phyloP scores from a whole-genome alignment of 163 green algal genomes.

The Prototheca stagnorum region DNA sequence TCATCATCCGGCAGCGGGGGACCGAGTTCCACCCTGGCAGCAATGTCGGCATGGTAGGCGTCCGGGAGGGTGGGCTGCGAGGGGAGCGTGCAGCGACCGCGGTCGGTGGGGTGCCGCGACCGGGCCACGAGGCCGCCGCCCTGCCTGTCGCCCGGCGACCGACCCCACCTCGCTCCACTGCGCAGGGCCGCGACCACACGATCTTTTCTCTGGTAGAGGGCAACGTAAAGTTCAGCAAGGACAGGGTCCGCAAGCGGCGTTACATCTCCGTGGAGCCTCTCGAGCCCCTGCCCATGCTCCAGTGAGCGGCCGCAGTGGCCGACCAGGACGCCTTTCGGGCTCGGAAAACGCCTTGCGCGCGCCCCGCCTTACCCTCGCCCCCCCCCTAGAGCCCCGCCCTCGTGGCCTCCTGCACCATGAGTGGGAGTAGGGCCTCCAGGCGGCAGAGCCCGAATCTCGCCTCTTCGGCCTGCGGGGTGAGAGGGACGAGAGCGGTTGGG shows the following conservation, averaged over 20 bases:
- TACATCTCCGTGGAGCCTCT: conserved; percentile 29
- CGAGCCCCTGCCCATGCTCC: too few species aligned
- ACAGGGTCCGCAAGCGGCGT: neutral
- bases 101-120: neutral
- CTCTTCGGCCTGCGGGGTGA: too few species aligned
- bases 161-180: neutral
- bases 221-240: conserved; percentile 30
- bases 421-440: too few species aligned
- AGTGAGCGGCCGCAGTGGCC: too few species aligned
- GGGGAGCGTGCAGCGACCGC: neutral
- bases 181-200: conserved; percentile 60
- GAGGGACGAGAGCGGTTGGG: too few species aligned
- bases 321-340: too few species aligned
- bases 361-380: too few species aligned
- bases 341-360: too few species aligned
- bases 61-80: too few species aligned
- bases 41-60: conserved; percentile 50
- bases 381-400: too few species aligned
- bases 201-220: conserved; percentile 48
- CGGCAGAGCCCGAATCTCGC: too few species aligned
- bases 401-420: too few species aligned
- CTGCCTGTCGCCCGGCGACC: neutral
- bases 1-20: conserved; percentile 79
- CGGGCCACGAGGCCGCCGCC: neutral
- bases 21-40: conserved; percentile 58